These are phyloP conservation scores for Megacollybia platyphylla DNA, from an alignment of 1,284 basidiomycete genomes.

Conservation along the genomic window DNA sequence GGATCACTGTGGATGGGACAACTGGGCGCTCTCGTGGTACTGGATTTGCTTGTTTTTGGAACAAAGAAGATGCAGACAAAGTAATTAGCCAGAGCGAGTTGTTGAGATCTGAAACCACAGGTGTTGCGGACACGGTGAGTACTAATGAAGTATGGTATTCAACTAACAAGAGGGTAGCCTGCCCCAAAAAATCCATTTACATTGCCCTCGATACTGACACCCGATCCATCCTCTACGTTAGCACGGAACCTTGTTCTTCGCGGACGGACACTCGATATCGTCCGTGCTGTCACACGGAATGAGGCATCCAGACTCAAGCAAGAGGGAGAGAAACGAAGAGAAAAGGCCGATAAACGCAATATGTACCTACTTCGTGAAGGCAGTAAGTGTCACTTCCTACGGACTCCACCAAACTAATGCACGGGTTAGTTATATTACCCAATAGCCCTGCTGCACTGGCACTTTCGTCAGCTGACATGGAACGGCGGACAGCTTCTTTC, in stretches of 20 bases:
- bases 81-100: conserved; percentile 76
- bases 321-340: conserved; percentile 70
- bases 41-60: conserved; percentile 98
- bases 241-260: conserved; percentile 82
- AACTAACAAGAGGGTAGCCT: conserved; percentile 9
- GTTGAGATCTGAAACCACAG: conserved; percentile 52
- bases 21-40: conserved; percentile 87
- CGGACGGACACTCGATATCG: conserved; percentile 86
- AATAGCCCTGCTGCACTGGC: conserved; percentile 68
- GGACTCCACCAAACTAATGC: neutral
- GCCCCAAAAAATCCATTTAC: conserved; percentile 74
- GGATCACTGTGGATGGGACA: conserved; percentile 78
- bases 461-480: conserved; percentile 63
- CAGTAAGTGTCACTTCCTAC: conserved; percentile 34
- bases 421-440: conserved; percentile 66
- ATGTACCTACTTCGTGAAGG: conserved; percentile 95
- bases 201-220: conserved; percentile 79
- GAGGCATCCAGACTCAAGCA: conserved; percentile 81
- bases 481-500: conserved; percentile 75
- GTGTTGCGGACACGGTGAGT: conserved; percentile 20
- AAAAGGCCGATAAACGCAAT: conserved; percentile 93
- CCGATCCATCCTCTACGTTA: conserved; percentile 86
- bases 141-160: neutral
- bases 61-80: conserved; percentile 79
- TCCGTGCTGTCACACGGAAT: conserved; percentile 84